Evolutionary conservation across 768 basidiomycete genomes (phyloP), one percentile per base, ranked within the genome.

Genomic region (Terana coerulea): DNA sequence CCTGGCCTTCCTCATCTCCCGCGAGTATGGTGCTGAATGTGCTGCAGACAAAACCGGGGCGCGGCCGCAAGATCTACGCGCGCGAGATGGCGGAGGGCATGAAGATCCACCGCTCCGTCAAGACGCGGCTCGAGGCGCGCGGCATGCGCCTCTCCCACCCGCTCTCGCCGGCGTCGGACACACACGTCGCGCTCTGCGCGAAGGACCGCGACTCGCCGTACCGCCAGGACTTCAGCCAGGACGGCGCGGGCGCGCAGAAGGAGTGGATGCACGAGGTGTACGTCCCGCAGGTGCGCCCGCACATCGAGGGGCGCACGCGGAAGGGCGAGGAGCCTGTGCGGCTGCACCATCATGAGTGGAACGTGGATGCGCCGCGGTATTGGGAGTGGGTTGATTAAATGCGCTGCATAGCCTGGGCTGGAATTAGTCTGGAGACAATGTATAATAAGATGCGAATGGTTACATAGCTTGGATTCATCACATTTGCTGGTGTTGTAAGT

Each of bases 71-170:
- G 48, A 69, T 80, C 12, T 74, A 72, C 35, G 67, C 68, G 48
- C 69, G n/a, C 28, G 50, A 76, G 62, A 66, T 67, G 53, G 61
- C 55, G 35, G 49, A 56, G 2, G 69, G 72, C 6, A 67, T 77
- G 15, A 70, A 72, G 52, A 68, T 80, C 15, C 79, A 81, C 54
- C 59, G 77, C 50, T 75, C 69, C 30, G 80, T 82, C 22, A 73
- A 74, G 67, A 69, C 75, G 54, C 71, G 83, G 50, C 73, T 82
- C 72, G 77, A 81, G 24, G 76, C 81, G 1, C 60, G 35, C 28
- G 21, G 28, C 45, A 11, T 22, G 28, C 10, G 28, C 2, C 45
- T 46, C 45, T 5, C 17, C 17, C 45, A 46, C 45, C 31, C 45
- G 45, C 45, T 17, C 30, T 33, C 30, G 29, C 45, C 14, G 14